Conservation (phyloP, 352 stramenopile genomes). For the Peronospora destructor region DNA sequence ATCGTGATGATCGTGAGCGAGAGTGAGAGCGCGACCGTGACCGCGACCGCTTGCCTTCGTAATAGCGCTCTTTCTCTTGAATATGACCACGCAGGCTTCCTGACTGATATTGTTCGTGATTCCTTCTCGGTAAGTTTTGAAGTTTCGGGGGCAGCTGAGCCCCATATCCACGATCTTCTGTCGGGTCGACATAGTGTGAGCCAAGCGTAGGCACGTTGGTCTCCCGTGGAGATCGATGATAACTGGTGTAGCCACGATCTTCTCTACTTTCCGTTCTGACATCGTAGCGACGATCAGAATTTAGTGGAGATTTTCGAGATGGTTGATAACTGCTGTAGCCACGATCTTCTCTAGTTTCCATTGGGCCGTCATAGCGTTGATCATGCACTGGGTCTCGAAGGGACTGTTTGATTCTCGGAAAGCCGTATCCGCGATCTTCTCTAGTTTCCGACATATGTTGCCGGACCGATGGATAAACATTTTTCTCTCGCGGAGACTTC, state of each 20-base stretch:
- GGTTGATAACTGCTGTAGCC: constrained; percentile 17
- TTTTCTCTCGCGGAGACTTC: constrained; percentile 8
- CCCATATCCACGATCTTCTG: constrained; percentile 23
- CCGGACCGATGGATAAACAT: constrained; percentile 2
- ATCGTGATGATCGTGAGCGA: constrained; percentile 30
- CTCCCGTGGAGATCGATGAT: constrained; percentile 10
- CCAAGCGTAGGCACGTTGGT: background rate
- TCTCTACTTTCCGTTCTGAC: constrained; percentile 6
- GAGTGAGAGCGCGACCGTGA: constrained; percentile 31
- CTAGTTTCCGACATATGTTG: constrained; percentile 12
- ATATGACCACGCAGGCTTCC: constrained; percentile 3
- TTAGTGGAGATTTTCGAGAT: constrained; percentile 7
- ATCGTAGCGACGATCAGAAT: constrained; percentile 9
- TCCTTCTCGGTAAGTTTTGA: constrained; percentile 4
- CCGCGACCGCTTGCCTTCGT: constrained; percentile 13
- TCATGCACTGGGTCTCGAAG: constrained; percentile 9
- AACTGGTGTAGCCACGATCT: constrained; percentile 12
- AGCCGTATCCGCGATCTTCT: constrained; percentile 23
- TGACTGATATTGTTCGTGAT: constrained; percentile 9
- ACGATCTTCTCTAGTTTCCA: constrained; percentile 22
- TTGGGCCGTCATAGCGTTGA: constrained; percentile 8
- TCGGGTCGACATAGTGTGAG: background rate
- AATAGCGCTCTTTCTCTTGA: constrained; percentile 16
- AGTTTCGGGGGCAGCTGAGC: constrained; percentile 5
- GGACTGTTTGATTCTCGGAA: constrained; percentile 6